Conservation (phyloP, 352 stramenopile species). For the Globisporangium echinulatum region DNA sequence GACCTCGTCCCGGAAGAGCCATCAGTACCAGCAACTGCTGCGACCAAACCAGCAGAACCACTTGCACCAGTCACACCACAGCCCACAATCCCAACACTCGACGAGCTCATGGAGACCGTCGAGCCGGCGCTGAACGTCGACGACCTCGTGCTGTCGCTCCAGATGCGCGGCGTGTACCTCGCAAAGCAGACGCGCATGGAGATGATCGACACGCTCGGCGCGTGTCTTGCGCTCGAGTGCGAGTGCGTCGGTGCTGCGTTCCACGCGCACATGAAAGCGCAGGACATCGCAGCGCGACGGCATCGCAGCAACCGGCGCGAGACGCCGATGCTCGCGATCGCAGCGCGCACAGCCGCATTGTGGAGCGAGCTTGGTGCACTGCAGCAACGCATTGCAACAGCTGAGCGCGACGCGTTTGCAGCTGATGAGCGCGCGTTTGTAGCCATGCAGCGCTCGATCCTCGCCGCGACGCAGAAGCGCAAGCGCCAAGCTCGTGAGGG, state of each 20-base stretch:
- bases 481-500: slow-evolving; percentile 58
- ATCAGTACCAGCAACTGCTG: neutral
- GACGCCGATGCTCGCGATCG: slow-evolving; percentile 22
- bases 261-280: slow-evolving; percentile 58
- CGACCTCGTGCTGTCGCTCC: slow-evolving; percentile 50
- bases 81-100: slow-evolving; percentile 12
- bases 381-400: slow-evolving; percentile 32
- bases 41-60: neutral
- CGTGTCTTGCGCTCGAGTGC: slow-evolving; percentile 55
- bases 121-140: slow-evolving; percentile 64
- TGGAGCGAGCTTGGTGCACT: slow-evolving; percentile 48
- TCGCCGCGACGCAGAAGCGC: slow-evolving; percentile 39
- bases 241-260: slow-evolving; percentile 63
- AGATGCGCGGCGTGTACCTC: slow-evolving; percentile 54
- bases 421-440: slow-evolving; percentile 43
- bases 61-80: neutral
- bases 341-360: slow-evolving; percentile 27
- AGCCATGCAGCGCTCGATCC: slow-evolving; percentile 54
- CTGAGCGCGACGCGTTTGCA: slow-evolving; percentile 29
- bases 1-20: slow-evolving; percentile 17
- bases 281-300: slow-evolving; percentile 44
- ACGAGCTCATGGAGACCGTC: slow-evolving; percentile 47
- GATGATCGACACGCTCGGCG: slow-evolving; percentile 46
- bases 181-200: slow-evolving; percentile 50
- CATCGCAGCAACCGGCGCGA: slow-evolving; percentile 50